phyloP scores from a whole-genome alignment of 2,329 filamentous ascomycete genomes.

The Huntiella decipiens region DNA sequence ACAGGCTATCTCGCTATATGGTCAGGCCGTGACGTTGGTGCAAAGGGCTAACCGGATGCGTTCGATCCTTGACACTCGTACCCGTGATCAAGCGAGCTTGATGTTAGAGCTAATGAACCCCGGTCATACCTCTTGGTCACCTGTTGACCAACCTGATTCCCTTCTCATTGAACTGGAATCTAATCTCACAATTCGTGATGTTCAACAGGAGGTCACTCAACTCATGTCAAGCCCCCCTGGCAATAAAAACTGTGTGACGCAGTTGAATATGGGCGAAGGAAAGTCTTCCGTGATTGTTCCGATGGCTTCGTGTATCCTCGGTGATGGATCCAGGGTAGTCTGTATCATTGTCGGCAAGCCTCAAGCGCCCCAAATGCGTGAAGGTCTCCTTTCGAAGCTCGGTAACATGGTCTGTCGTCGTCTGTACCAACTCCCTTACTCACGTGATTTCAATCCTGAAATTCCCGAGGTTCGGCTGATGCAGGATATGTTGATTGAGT shows the following conservation, averaged over 20 bases:
- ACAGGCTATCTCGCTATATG: slow-evolving; percentile 21
- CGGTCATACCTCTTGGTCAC: slow-evolving; percentile 38
- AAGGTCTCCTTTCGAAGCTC: slow-evolving; percentile 34
- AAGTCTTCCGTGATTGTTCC: slow-evolving; percentile 53
- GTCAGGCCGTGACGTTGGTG: slow-evolving; percentile 20
- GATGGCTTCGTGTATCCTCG: slow-evolving; percentile 35
- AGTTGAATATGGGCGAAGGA: slow-evolving; percentile 54
- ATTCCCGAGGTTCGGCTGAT: slow-evolving; percentile 21
- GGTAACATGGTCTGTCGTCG: slow-evolving; percentile 35
- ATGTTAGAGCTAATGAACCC: slow-evolving; percentile 26
- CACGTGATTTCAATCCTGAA: slow-evolving; percentile 24
- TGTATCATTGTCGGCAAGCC: slow-evolving; percentile 43
- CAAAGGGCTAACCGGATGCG: slow-evolving; percentile 26
- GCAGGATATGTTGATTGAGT: slow-evolving; percentile 18
- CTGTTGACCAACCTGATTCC: slow-evolving; percentile 33
- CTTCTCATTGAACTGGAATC: slow-evolving; percentile 47
- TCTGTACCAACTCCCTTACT: slow-evolving; percentile 40
- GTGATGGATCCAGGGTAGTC: slow-evolving; percentile 30
- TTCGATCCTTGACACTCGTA: background rate
- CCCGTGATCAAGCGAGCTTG: slow-evolving; percentile 16
- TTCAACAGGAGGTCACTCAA: slow-evolving; percentile 37
- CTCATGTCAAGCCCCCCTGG: slow-evolving; percentile 30
- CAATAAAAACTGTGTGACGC: slow-evolving; percentile 33
- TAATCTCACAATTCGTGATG: slow-evolving; percentile 37
- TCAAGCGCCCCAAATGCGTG: slow-evolving; percentile 39